Evolutionary conservation across 2,329 filamentous ascomycete genomes (phyloP), one percentile per base, ranked within the genome.

Genomic region (Phyllosticta citrichinensis): DNA sequence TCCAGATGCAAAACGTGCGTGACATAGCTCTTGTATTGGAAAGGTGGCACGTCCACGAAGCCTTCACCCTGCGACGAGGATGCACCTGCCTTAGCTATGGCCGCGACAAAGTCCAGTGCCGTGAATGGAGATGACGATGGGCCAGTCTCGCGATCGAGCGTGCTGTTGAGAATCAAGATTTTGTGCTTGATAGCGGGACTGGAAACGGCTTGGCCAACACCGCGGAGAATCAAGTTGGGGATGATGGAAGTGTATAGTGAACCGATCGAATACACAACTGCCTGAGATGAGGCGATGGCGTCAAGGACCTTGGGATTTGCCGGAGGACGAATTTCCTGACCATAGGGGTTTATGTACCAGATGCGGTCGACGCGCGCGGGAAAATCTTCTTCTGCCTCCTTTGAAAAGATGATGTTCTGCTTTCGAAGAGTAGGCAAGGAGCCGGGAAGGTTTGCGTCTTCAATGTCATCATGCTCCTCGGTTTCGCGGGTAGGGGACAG

Each of bases 261-360:
- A n/a, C 94, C 94, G 62, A 97, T 95, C 72, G 88, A 92, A 76
- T 96, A 97, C 54, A 97, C 83, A 9, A 97, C 80, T 1, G 85
- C 86, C 61, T 84, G 81, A 0, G 88, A 82, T 1, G 77, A 75
- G 17, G 77, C 76, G 1, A 97, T 73, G 0, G 90, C 84, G 8
- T 84, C 75, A 0, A 96, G 68, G 0, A 93, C 90, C 57, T 90
- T 86, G 0, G 91, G 86, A 68, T 96, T 97, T 2, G 91, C 88
- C 0, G 86, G 82, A 0, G 92, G 89, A 19, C 87, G 84, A 66
- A 97, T 97, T 74, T 97, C 92, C 71, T 97, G 91, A n/a, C 93
- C 93, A 72, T 97, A 97, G 0, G 93, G 93, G 69, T 97, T 97
- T 76, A 97, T 97, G 77, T 97, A 97, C 91, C 91, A 97, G 33